Conservation (phyloP, 2,329 filamentous ascomycete genomes). For the Aspergillus sclerotialis region DNA sequence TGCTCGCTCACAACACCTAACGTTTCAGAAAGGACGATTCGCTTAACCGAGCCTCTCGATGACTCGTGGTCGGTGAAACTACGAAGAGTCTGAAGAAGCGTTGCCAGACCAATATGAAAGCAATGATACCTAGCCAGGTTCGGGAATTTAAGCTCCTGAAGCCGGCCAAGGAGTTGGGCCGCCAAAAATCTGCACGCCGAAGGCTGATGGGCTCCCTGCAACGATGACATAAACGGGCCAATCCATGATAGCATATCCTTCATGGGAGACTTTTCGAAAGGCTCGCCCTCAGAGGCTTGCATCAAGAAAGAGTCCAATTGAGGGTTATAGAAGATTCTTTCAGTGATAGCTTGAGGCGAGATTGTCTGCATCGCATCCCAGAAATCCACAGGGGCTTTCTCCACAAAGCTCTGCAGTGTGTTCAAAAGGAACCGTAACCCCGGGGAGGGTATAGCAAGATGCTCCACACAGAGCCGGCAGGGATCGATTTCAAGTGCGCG, state of each 20-base stretch:
- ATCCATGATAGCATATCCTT: slow-evolving; percentile 69
- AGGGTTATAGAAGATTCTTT: slow-evolving; percentile 71
- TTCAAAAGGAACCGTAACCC: slow-evolving; percentile 64
- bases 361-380: slow-evolving; percentile 84
- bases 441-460: slow-evolving; percentile 56
- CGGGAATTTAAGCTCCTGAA: slow-evolving; percentile 36
- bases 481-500: slow-evolving; percentile 70
- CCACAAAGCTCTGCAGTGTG: slow-evolving; percentile 63
- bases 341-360: slow-evolving; percentile 71
- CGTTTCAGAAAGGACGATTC: slow-evolving; percentile 43
- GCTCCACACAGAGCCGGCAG: slow-evolving; percentile 53
- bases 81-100: slow-evolving; percentile 39
- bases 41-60: slow-evolving; percentile 38
- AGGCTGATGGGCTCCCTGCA: slow-evolving; percentile 67
- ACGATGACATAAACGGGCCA: slow-evolving; percentile 66
- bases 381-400: slow-evolving; percentile 70
- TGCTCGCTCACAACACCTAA: slow-evolving; percentile 41
- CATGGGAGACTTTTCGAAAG: slow-evolving; percentile 50
- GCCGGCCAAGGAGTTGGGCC: slow-evolving; percentile 62
- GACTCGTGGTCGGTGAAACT: slow-evolving; percentile 42
- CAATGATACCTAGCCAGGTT: slow-evolving; percentile 39
- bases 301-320: slow-evolving; percentile 53
- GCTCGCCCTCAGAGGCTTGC: slow-evolving; percentile 47
- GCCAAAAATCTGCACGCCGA: slow-evolving; percentile 75
- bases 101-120: slow-evolving; percentile 38